Percentiles rank a stretch among this genome's conserved stretches.
phyloP scores from a whole-genome alignment of 352 stramenopile species.

The Globisporangium nunn region DNA sequence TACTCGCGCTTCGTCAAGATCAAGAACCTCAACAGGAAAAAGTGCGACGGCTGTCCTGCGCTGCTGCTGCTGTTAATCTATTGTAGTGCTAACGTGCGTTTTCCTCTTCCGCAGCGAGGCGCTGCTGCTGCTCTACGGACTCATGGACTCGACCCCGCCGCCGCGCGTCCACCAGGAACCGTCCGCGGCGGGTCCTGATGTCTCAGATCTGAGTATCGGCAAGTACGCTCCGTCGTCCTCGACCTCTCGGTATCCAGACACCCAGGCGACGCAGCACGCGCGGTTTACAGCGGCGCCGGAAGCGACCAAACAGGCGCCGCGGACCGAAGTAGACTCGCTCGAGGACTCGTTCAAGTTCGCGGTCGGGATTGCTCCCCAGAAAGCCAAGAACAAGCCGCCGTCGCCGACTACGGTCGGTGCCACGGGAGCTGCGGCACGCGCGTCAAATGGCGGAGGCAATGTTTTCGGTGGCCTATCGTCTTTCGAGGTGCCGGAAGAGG shows the following conservation, averaged over 20 bases:
- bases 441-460: conserved; percentile 1
- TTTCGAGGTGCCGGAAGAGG: conserved; percentile 78
- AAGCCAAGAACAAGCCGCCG: conserved; percentile 12
- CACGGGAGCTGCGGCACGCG: background rate
- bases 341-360: conserved; percentile 79
- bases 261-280: conserved; percentile 6
- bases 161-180: background rate
- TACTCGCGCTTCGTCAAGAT: conserved; percentile 78
- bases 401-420: conserved; percentile 3
- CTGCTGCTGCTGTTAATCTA: background rate
- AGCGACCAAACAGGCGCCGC: conserved; percentile 3
- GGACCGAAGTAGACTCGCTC: conserved; percentile 42
- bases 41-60: conserved; percentile 20
- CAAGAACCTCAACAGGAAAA: conserved; percentile 69
- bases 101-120: conserved; percentile 34
- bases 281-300: conserved; percentile 6
- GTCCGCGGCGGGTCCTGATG: conserved; percentile 2
- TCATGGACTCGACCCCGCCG: conserved; percentile 51
- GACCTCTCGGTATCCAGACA: background rate
- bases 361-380: conserved; percentile 48
- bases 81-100: too few relatives aligned
- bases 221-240: background rate
- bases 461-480: conserved; percentile 18
- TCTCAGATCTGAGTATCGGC: conserved; percentile 6
- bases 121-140: conserved; percentile 47